These are phyloP conservation scores for Aspergillaceae sp. DNA, from an alignment of 2,329 filamentous ascomycete species.

Conservation along the genomic window DNA sequence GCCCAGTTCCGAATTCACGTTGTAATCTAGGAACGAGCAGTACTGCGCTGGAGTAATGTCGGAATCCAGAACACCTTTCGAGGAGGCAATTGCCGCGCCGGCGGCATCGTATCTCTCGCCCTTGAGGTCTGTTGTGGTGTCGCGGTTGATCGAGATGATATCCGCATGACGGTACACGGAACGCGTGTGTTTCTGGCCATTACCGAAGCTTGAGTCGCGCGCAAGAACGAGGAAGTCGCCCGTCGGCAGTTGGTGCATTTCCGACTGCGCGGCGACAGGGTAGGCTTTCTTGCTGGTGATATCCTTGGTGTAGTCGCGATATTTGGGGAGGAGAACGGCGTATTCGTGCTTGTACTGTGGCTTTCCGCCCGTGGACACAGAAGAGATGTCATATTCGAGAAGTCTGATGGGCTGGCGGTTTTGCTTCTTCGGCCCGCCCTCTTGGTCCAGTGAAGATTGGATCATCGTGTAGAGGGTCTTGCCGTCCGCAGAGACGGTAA, in stretches of 20 bases:
- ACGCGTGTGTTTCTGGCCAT: constrained; percentile 43
- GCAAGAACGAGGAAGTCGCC: constrained; percentile 60
- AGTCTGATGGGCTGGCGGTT: constrained; percentile 53
- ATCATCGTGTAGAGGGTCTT: constrained; percentile 57
- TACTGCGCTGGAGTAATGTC: constrained; percentile 52
- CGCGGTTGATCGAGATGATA: constrained; percentile 52
- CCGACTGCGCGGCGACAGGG: constrained; percentile 57
- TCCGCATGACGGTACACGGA: constrained; percentile 62
- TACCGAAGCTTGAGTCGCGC: constrained; percentile 54
- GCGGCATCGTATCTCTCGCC: constrained; percentile 31
- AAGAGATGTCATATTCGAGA: constrained; percentile 54
- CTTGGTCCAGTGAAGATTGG: constrained; percentile 57
- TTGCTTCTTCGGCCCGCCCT: constrained; percentile 49
- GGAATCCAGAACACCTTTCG: constrained; percentile 45
- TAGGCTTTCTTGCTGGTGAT: constrained; percentile 43
- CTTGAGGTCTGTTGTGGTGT: constrained; percentile 52
- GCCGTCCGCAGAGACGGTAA: constrained; percentile 56
- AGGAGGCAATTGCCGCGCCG: constrained; percentile 39
- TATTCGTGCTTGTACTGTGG: constrained; percentile 50
- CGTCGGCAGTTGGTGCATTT: constrained; percentile 56
- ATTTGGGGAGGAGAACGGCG: constrained; percentile 57
- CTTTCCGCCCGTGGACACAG: constrained; percentile 23
- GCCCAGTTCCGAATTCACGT: constrained; percentile 55
- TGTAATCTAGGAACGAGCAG: constrained; percentile 61
- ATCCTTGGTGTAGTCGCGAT: constrained; percentile 43